These are phyloP conservation scores for Mycena crocata DNA, from an alignment of 768 basidiomycete species.

Conservation along the genomic window DNA sequence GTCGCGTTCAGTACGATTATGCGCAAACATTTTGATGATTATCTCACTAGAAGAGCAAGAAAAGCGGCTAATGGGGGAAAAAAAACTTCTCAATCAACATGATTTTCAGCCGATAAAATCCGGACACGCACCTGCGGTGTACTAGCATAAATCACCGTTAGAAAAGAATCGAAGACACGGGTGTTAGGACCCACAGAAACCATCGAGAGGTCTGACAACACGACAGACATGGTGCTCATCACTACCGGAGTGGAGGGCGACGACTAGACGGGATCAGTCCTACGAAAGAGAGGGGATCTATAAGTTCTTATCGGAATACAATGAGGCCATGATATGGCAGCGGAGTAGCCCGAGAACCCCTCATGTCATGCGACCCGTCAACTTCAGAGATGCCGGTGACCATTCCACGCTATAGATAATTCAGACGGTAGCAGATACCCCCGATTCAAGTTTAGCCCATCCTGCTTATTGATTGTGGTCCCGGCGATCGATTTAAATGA, in stretches of 20 bases:
- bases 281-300: background rate
- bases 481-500: no score
- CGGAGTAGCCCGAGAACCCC: background rate
- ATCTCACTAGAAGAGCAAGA: constrained; percentile 18
- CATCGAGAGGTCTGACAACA: background rate
- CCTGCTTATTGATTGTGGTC: no score
- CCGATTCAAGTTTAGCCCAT: no score
- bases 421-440: background rate
- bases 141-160: background rate
- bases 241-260: constrained; percentile 15
- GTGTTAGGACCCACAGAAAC: constrained; percentile 13
- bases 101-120: background rate
- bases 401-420: background rate
- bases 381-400: background rate
- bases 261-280: constrained; percentile 9
- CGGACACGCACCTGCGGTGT: background rate
- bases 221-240: constrained; percentile 17
- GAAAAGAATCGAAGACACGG: background rate
- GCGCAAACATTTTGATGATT: background rate
- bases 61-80: background rate
- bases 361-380: background rate
- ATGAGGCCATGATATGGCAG: background rate
- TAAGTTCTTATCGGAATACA: constrained; percentile 13
- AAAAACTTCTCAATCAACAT: background rate
- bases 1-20: background rate